phyloP scores from a whole-genome alignment of 108 stramenopile genomes.

The Licmophora abbreviata region DNA sequence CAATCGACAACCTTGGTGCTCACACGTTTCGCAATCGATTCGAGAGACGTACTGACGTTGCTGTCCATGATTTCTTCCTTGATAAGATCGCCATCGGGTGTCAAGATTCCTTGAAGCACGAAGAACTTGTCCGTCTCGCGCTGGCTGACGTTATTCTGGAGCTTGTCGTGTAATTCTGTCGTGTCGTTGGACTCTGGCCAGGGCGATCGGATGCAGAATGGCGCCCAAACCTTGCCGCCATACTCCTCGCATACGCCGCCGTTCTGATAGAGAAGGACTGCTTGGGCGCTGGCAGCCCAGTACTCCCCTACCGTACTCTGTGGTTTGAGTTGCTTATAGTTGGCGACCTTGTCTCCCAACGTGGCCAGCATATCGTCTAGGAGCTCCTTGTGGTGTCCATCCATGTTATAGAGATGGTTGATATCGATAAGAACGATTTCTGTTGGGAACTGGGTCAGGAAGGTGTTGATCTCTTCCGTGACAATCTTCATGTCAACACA shows the following conservation, averaged over 20 bases:
- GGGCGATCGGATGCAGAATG: conserved; percentile 7
- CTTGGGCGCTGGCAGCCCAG: conserved; percentile 20
- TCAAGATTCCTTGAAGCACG: conserved; percentile 25
- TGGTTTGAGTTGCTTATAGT: background rate
- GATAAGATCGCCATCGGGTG: conserved; percentile 24
- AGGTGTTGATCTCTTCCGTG: conserved; percentile 8
- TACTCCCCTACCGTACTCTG: conserved; percentile 11
- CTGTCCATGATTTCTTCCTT: conserved; percentile 16
- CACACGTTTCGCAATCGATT: conserved; percentile 4
- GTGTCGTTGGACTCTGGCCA: conserved; percentile 22
- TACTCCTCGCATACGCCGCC: background rate
- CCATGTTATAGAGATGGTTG: conserved; percentile 18
- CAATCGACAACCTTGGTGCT: conserved; percentile 17
- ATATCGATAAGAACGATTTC: conserved; percentile 27
- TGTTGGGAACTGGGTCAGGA: conserved; percentile 12
- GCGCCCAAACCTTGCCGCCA: conserved; percentile 16
- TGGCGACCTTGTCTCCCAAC: conserved; percentile 19
- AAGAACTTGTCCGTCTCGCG: conserved; percentile 14
- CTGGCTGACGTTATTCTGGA: conserved; percentile 10
- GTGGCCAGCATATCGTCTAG: background rate
- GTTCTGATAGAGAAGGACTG: conserved; percentile 14
- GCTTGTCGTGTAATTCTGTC: conserved; percentile 8
- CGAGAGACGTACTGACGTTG: conserved; percentile 12
- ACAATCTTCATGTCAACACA: conserved; percentile 19
- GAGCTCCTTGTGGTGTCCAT: conserved; percentile 14